Percentiles rank a stretch among this genome's conserved stretches.
phyloP scores from a whole-genome alignment of 352 stramenopile genomes.

The Phytophthora pinifolia region DNA sequence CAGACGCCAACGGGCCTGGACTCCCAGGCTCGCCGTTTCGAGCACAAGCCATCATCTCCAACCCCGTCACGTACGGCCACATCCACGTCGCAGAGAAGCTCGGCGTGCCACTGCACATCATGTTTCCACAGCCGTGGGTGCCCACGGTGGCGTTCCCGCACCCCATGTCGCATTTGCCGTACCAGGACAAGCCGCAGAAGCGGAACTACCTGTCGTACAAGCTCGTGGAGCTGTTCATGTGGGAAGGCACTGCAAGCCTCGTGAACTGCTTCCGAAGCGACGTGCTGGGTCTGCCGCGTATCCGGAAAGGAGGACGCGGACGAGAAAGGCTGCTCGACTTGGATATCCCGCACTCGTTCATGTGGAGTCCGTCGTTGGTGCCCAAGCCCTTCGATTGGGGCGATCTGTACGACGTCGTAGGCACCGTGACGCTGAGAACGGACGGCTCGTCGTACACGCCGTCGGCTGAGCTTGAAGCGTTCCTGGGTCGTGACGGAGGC shows the following conservation, averaged over 20 bases:
- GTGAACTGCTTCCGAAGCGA: constrained; percentile 79
- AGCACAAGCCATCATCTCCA: constrained; percentile 92
- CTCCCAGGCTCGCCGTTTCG: constrained; percentile 56
- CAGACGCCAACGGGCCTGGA: constrained; percentile 45
- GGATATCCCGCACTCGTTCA: constrained; percentile 82
- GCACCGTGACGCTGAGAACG: constrained; percentile 62
- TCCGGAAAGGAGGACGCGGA: constrained; percentile 50
- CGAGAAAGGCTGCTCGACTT: constrained; percentile 53
- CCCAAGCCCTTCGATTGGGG: constrained; percentile 90
- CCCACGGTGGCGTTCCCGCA: constrained; percentile 89
- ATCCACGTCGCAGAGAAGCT: constrained; percentile 92
- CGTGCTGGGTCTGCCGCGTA: constrained; percentile 47
- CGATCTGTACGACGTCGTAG: constrained; percentile 79
- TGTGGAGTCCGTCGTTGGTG: constrained; percentile 86
- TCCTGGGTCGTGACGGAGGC: constrained; percentile 46
- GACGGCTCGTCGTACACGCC: constrained; percentile 36
- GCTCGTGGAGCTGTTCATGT: constrained; percentile 81
- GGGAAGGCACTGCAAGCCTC: constrained; percentile 47
- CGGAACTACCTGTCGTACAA: constrained; percentile 83
- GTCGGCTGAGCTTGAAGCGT: constrained; percentile 48
- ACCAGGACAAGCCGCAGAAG: constrained; percentile 51
- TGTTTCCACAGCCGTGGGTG: constrained; percentile 90
- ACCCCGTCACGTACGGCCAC: constrained; percentile 90
- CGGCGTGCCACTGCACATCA: constrained; percentile 90
- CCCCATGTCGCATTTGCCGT: constrained; percentile 80